A percentile compares a stretch with the other conserved stretches of the same genome.
These are phyloP conservation scores for Coemansia sp. DNA, from an alignment of 192 early-diverging fungal species.

Conservation along the genomic window DNA sequence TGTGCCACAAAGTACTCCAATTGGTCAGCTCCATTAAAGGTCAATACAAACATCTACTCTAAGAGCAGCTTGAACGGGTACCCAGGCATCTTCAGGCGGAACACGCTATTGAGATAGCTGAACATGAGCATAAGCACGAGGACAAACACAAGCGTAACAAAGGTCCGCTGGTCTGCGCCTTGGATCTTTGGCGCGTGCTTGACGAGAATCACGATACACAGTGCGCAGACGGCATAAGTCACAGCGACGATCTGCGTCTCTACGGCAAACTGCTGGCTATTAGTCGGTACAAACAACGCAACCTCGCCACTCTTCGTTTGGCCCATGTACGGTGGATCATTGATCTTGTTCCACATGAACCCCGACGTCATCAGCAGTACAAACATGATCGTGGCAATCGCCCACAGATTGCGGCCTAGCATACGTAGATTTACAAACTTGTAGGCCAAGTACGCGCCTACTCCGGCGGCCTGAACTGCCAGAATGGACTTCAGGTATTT, in stretches of 20 bases:
- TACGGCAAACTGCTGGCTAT: slow-evolving; percentile 47
- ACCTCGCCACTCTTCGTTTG: slow-evolving; percentile 34
- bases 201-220: slow-evolving; percentile 49
- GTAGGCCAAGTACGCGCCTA: slow-evolving; percentile 21
- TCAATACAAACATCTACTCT: slow-evolving; percentile 10
- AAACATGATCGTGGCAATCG: slow-evolving; percentile 37
- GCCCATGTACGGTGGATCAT: slow-evolving; percentile 45
- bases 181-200: slow-evolving; percentile 42
- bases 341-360: slow-evolving; percentile 55
- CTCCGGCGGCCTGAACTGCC: slow-evolving; percentile 2
- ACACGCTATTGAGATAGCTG: slow-evolving; percentile 54
- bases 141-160: slow-evolving; percentile 40
- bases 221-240: slow-evolving; percentile 42
- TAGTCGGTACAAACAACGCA: slow-evolving; percentile 39
- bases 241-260: slow-evolving; percentile 54
- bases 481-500: slow-evolving; percentile 12
- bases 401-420: slow-evolving; percentile 38
- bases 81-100: slow-evolving; percentile 50
- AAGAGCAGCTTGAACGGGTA: slow-evolving; percentile 51
- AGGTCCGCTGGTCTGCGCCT: slow-evolving; percentile 37
- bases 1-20: background rate
- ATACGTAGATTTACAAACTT: slow-evolving; percentile 23
- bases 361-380: slow-evolving; percentile 54
- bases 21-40: background rate
- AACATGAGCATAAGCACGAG: slow-evolving; percentile 34